Conservation (phyloP, 2,329 filamentous ascomycete genomes). For the Boeremia lycopersici region DNA sequence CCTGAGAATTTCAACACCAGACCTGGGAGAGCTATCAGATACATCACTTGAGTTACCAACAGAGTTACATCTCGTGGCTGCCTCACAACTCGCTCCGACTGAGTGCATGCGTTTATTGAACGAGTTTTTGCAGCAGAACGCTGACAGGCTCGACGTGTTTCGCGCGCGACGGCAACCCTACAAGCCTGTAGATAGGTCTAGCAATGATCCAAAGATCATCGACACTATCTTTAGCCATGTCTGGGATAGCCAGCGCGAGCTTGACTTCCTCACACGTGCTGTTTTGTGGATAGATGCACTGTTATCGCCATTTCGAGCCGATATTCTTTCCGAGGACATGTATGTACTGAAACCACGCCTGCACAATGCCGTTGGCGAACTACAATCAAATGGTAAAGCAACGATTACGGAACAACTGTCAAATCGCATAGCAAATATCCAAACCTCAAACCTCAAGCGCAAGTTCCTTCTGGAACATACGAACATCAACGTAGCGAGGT, state of each 20-base stretch:
- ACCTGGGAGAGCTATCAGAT: neutral
- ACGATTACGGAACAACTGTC: neutral
- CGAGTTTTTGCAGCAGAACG: neutral
- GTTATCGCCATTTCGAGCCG: neutral
- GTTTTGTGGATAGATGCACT: neutral
- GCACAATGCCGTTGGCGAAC: neutral
- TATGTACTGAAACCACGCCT: neutral
- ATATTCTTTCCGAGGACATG: neutral
- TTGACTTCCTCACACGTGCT: neutral
- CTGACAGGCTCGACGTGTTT: neutral
- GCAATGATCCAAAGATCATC: neutral
- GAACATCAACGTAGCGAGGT: neutral
- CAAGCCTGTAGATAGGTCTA: too few species aligned
- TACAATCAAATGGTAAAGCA: neutral
- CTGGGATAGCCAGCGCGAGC: neutral
- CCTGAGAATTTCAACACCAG: neutral
- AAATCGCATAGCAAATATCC: neutral
- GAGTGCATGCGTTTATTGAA: neutral
- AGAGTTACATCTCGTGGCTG: neutral
- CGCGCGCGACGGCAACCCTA: neutral
- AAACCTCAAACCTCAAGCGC: neutral
- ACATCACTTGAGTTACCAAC: neutral
- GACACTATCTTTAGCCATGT: neutral
- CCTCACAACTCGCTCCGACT: neutral
- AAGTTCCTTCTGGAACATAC: neutral